Conservation (phyloP, 192 early-diverging fungal species). For the Gryganskiella cystojenkinii region DNA sequence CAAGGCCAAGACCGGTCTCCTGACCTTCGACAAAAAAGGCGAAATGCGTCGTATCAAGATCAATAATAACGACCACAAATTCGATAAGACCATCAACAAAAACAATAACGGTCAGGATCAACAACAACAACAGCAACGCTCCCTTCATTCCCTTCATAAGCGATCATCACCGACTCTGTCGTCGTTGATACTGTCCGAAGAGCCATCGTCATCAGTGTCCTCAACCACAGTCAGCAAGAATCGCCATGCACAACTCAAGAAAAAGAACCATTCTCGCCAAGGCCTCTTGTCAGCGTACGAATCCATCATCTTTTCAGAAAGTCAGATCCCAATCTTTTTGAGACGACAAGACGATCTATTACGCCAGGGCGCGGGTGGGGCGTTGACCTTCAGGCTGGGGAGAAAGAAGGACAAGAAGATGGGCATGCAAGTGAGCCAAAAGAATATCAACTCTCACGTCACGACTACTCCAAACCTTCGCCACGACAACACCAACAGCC, state of each 20-base stretch:
- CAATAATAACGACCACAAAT: not conserved
- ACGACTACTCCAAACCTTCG: no score
- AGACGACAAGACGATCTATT: constrained; percentile 21
- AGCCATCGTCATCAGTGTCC: not conserved
- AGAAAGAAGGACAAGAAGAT: not conserved
- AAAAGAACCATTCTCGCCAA: not conserved
- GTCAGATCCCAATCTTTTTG: constrained; percentile 35
- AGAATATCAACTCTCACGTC: no score
- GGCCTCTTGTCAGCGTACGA: constrained; percentile 28
- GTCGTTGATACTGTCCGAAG: no score
- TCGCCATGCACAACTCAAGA: not conserved
- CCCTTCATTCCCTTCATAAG: no score
- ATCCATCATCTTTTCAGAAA: constrained; percentile 34
- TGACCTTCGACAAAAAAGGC: no score
- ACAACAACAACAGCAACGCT: no score
- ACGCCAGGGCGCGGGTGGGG: not conserved
- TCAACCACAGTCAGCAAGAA: not conserved
- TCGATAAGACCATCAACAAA: not conserved
- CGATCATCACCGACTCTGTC: no score
- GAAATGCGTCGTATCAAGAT: no score
- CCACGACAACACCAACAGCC: no score
- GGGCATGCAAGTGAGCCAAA: no score
- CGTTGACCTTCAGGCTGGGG: not conserved
- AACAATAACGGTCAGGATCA: not conserved
- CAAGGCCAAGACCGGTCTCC: not conserved